Evolutionary conservation across 495 filamentous ascomycete species (phyloP), one percentile per base, ranked within the genome.

Genomic region (Cryomyces antarcticus): DNA sequence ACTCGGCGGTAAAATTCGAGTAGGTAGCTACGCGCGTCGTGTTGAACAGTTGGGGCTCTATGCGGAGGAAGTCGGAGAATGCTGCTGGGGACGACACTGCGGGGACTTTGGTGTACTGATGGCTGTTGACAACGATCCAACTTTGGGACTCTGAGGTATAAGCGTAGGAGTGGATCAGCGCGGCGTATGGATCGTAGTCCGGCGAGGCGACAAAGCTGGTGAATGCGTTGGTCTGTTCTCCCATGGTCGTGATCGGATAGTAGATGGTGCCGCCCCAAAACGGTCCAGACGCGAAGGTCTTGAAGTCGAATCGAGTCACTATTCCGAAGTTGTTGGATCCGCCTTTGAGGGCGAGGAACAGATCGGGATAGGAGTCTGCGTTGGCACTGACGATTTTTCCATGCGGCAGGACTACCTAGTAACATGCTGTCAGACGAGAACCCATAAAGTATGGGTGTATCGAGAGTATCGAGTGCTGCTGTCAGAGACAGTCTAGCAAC

Each of bases 321-420:
- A 69, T 50, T n/a, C 65, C 62, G 35, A 69, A 65, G 48, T 65
- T 66, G 17, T 24, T 24, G n/a, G 55, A 55, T 9, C 60, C 62
- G n/a, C 63, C 66, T 31, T 57, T 51, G 13, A 68, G 47, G 6
- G 59, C 65, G 42, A 49, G 52, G 12, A 54, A 63, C 0, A 67
- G 58, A 29, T 66, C 60, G 0, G 52, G 49, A 45, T 65, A 40
- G 7, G 38, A 34, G 1, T 39, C 41, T 4, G 35, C 30, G 44
- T 50, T 55, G 24, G 45, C 58, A 12, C 54, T 47, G 28, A 57
- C 37, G 17, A 59, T 42, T 7, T 28, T 17, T 7, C 57, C 53
- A 37, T 30, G 33, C 5, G 57, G 52, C 11, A 53, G 31, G 24
- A 61, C 53, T 6, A 60, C 42, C 48, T 50, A 4, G n/a, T 6